Percentiles rank a stretch among this genome's conserved stretches.
phyloP scores from a whole-genome alignment of 306 rosid genomes.

The Vigna unguiculata region DNA sequence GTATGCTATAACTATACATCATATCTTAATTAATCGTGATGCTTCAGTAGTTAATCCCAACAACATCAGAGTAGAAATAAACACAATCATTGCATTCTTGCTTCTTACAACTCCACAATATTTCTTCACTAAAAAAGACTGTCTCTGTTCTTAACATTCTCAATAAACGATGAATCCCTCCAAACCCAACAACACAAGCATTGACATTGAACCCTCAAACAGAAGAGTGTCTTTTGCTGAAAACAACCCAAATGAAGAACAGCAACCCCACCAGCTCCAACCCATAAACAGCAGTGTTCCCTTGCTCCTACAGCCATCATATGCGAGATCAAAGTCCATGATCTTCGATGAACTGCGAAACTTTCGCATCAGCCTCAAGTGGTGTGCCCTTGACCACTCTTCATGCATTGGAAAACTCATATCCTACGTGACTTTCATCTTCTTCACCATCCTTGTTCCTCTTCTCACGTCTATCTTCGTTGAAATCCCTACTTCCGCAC shows the following conservation, averaged over 20 bases:
- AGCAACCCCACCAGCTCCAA: background rate
- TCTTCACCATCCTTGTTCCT: constrained; percentile 70
- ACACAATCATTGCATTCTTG: background rate
- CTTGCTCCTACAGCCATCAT: constrained; percentile 66
- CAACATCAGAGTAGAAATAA: background rate
- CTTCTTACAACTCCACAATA: background rate
- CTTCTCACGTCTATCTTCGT: constrained; percentile 51
- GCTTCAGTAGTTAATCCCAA: too few species aligned
- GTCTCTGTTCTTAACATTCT: background rate
- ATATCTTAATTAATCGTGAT: too few species aligned
- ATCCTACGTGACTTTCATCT: constrained; percentile 62
- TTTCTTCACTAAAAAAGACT: background rate
- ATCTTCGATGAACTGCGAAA: constrained; percentile 66
- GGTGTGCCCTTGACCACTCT: constrained; percentile 93
- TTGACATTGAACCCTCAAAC: constrained; percentile 41
- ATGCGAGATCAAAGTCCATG: constrained; percentile 60
- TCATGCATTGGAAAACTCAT: constrained; percentile 58
- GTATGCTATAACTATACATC: too few species aligned
- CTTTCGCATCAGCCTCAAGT: constrained; percentile 70
- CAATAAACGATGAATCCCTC: constrained; percentile 39
- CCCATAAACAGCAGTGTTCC: constrained; percentile 50
- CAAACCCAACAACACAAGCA: constrained; percentile 27
- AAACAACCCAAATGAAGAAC: constrained; percentile 13
- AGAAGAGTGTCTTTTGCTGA: constrained; percentile 39
- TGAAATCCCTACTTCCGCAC: constrained; percentile 46